Percentiles rank a stretch among this genome's conserved stretches.
Conservation (phyloP, 495 filamentous ascomycete genomes). For the Penicillium argentinense region DNA sequence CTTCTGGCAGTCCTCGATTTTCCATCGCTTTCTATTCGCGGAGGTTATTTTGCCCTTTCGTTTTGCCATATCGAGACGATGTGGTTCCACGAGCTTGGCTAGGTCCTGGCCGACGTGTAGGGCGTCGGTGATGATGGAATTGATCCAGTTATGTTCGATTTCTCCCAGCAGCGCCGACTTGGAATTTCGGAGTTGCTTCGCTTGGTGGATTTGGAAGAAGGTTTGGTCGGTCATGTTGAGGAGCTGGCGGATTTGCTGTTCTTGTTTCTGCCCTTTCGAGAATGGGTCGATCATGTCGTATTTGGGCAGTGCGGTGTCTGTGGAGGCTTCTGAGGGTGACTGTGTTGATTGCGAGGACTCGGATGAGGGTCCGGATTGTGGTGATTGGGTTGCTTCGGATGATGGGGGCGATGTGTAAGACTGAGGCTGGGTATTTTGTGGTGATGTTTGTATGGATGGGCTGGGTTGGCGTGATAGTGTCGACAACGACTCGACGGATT, state of each 20-base stretch:
- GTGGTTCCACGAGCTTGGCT: conserved; percentile 8
- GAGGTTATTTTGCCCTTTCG: conserved; percentile 15
- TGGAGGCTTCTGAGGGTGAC: neutral
- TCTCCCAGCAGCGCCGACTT: conserved; percentile 14
- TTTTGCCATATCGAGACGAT: conserved; percentile 10
- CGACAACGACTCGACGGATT: neutral
- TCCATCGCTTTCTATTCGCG: conserved; percentile 17
- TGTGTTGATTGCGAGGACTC: neutral
- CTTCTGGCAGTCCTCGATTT: neutral
- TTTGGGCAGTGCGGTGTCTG: neutral
- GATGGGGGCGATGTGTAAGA: neutral
- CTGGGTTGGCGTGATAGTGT: neutral
- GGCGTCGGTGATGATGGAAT: conserved; percentile 14
- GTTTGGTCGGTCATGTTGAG: conserved; percentile 10
- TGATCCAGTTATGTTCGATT: conserved; percentile 20
- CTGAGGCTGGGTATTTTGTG: neutral
- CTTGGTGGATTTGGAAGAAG: neutral
- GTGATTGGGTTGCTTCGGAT: neutral
- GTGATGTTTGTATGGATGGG: neutral
- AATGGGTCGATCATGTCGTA: conserved; percentile 5
- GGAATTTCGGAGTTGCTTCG: conserved; percentile 6
- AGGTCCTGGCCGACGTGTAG: conserved; percentile 6
- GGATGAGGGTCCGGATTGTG: neutral
- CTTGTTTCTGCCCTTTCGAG: conserved; percentile 3
- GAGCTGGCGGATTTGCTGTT: conserved; percentile 6